phyloP scores from a whole-genome alignment of 306 rosid genomes.

The Erythrophleum fordii region DNA sequence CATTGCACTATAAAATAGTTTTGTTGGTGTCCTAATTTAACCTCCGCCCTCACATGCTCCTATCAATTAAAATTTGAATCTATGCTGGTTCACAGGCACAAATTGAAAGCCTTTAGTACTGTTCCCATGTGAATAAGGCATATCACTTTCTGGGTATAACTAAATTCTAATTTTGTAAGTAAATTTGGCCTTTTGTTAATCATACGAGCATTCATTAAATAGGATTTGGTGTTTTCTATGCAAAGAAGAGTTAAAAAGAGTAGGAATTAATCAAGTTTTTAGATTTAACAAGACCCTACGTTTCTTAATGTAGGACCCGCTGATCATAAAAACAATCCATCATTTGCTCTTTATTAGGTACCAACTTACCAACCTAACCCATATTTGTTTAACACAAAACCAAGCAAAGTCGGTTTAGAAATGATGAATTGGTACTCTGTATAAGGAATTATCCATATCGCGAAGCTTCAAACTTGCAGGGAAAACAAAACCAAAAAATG shows the following conservation, averaged over 20 bases:
- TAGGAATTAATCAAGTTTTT: neutral
- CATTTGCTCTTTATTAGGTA: constrained; percentile 18
- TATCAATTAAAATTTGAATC: constrained; percentile 24
- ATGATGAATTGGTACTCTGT: constrained; percentile 20
- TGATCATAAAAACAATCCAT: neutral
- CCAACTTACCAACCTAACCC: constrained; percentile 14
- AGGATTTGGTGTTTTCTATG: neutral
- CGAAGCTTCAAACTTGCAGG: neutral
- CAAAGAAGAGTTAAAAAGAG: constrained; percentile 15
- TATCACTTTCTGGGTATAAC: neutral
- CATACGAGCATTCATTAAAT: neutral
- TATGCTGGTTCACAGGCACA: neutral
- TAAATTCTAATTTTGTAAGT: no score
- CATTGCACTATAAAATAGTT: neutral
- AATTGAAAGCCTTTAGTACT: neutral
- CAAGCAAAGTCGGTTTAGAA: constrained; percentile 30
- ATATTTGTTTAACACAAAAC: constrained; percentile 26
- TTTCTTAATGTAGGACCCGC: constrained; percentile 2
- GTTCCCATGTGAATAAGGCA: neutral
- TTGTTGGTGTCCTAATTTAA: neutral
- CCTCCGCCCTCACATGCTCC: constrained; percentile 24
- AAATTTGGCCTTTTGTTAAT: neutral
- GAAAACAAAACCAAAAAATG: neutral
- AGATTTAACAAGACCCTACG: neutral
- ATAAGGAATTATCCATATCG: neutral